Base-by-base conservation (phyloP, 2,329 filamentous ascomycete genomes). In the Colletotrichum orbiculare region DNA sequence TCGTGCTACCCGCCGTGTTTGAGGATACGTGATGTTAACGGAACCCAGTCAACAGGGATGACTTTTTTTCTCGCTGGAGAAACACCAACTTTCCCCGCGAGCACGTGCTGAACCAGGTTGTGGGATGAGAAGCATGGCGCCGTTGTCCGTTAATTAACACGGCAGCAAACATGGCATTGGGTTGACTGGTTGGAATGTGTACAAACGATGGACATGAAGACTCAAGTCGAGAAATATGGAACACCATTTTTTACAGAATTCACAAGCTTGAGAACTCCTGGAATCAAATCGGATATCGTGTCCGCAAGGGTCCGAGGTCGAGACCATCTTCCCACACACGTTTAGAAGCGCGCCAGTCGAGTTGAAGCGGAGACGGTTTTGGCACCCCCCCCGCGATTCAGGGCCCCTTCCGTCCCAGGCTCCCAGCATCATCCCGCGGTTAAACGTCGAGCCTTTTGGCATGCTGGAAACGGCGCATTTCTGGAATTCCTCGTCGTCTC, bases 1-100 rank as follows among this genome's bases (percentile, higher is more conserved):
- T 87, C n/a, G 34, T 8, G 33, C 10, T 8, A 4, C 11, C 3
- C 34, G n/a, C 34, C 1, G 8, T 9, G 46, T 8, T 4, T 10
- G 43, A 17, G 7, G n/a, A 15, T 11, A 11, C 8, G 17, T 25
- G 25, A 25, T 25, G 11, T 48, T 47, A 41, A 57, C 50, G 42
- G 33, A 52, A 11, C 17, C 42, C 68, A 94, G 91, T 93, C 69
- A 92, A 91, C 70, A 87, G 88, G 39, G 93, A 96, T 70, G 93
- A 96, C 75, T 96, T 90, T 69, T 82, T 92, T 67, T 95, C 92
- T 13, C 85, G 90, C 64, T 93, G 89, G 82, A 85, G 90, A 67
- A 89, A 91, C 71, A 90, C 90, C 4, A 94, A 92, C 73, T 88
- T 86, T 67, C 71, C 78, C 0, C 77, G 79, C n/a, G 74, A 83